Evolutionary conservation across 2,329 filamentous ascomycete genomes (phyloP), one percentile per base, ranked within the genome.

Genomic region (Alternaria sp.): DNA sequence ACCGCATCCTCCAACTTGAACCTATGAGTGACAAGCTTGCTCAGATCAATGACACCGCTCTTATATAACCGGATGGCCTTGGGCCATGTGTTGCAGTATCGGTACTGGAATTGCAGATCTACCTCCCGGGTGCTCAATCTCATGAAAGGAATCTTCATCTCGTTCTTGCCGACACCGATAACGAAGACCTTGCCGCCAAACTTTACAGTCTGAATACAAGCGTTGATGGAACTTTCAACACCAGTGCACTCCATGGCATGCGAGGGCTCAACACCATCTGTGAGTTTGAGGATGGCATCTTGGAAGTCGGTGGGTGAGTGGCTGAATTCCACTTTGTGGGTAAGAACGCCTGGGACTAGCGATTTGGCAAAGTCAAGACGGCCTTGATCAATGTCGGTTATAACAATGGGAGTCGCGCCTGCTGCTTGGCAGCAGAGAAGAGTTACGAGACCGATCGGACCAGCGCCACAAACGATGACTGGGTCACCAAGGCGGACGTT

Each of bases 161-260:
- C 92, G 78, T 95, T 94, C 85, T 92, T 94, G 68, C 94, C 95
- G 3, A 98, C 94, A 41, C 94, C 94, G 68, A 97, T 96, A 66
- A 98, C 91, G 76, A 98, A 98, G 55, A 98, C 94, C 81, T 96
- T 97, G 72, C 95, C 94, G 67, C 94, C 95, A 74, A 98, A 98
- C 82, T 94, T 96, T 78, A 91, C 88, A 10, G 92, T 90, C 86
- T 94, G 95, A 77, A 97, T 94, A 54, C 93, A 93, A 28, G 92
- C 86, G 6, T 89, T 88, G 73, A 98, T 91, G 78, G 90, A 94
- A 81, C 89, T 92, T 84, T 97, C 94, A 16, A 97, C 93, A 52
- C 95, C 95, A 0, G 95, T 98, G 84, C 94, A 98, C 81, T 98
- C 94, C 81, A 98, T 86, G 12, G 89, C 90, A 54, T 97, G 83